Conservation (phyloP, 2,329 filamentous ascomycete species). For the Penicillium sp. region DNA sequence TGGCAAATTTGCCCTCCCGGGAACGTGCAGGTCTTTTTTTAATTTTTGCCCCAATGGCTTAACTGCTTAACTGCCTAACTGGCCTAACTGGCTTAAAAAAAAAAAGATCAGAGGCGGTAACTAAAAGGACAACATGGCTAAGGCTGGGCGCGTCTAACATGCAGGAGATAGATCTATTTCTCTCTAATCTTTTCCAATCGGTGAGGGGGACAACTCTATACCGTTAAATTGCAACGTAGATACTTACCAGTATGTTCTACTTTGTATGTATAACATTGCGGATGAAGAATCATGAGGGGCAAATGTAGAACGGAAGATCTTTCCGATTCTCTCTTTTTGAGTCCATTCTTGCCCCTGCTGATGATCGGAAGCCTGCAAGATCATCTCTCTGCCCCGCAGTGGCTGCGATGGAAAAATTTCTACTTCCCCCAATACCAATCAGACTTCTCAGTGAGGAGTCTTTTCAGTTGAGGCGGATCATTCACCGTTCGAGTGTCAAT, state of each 20-base stretch:
- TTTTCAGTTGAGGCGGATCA: constrained; percentile 8
- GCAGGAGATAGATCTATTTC: constrained; percentile 23
- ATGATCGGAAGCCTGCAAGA: constrained; percentile 21
- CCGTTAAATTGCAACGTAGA: not conserved
- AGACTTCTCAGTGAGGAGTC: not conserved
- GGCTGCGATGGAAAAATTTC: constrained; percentile 18
- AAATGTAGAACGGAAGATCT: constrained; percentile 5
- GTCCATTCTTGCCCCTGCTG: constrained; percentile 3
- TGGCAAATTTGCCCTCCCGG: constrained; percentile 3
- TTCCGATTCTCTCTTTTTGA: constrained; percentile 8
- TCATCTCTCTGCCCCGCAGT: constrained; percentile 28
- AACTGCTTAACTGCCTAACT: not conserved
- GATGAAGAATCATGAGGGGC: not conserved
- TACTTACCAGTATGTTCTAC: not conserved
- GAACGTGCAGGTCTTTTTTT: constrained; percentile 10
- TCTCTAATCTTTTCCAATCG: constrained; percentile 1
- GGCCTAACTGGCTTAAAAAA: not conserved
- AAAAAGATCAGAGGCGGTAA: constrained; percentile 19
- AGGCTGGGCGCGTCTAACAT: constrained; percentile 8
- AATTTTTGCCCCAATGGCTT: not conserved
- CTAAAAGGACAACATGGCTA: constrained; percentile 12
- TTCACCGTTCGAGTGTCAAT: not conserved
- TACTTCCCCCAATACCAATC: constrained; percentile 14
- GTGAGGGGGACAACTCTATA: not conserved
- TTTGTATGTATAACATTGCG: not conserved